phyloP scores from a whole-genome alignment of 2,329 filamentous ascomycete genomes.

The Penicillium sumatraense region DNA sequence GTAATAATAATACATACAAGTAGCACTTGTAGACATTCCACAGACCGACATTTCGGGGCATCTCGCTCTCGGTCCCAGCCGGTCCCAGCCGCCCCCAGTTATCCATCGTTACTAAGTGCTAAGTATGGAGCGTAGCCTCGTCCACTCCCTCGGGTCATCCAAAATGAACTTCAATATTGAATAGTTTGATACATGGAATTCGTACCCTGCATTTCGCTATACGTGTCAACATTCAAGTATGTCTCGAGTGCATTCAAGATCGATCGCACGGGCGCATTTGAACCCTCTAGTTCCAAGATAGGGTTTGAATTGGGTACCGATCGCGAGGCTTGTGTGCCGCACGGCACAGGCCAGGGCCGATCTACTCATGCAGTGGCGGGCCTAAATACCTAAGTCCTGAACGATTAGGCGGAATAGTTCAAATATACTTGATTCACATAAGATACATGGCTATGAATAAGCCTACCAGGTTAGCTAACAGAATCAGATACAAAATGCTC shows the following conservation, averaged over 20 bases:
- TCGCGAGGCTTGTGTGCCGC: slow-evolving; percentile 12
- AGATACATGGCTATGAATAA: too few species aligned
- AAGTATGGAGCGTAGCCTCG: background rate
- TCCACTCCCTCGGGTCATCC: background rate
- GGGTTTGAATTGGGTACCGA: slow-evolving; percentile 15
- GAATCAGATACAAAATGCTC: too few species aligned
- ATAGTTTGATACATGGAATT: background rate
- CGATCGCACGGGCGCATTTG: background rate
- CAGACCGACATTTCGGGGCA: slow-evolving; percentile 8
- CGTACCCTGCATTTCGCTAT: background rate
- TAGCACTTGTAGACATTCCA: too few species aligned
- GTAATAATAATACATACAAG: too few species aligned
- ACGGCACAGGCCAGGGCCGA: slow-evolving; percentile 5
- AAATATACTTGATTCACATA: too few species aligned
- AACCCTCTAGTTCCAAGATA: slow-evolving; percentile 14
- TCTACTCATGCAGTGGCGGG: background rate
- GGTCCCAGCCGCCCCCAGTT: too few species aligned
- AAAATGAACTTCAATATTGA: background rate
- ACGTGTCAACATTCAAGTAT: background rate
- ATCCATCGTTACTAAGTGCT: too few species aligned
- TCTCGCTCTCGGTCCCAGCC: background rate
- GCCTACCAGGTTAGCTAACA: too few species aligned
- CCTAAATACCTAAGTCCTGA: too few species aligned
- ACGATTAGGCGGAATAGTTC: too few species aligned
- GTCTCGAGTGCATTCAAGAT: background rate